Percentiles rank a stretch among this genome's conserved stretches.
Conservation (phyloP, 768 basidiomycete genomes). For the Kwoniella shandongensis region DNA sequence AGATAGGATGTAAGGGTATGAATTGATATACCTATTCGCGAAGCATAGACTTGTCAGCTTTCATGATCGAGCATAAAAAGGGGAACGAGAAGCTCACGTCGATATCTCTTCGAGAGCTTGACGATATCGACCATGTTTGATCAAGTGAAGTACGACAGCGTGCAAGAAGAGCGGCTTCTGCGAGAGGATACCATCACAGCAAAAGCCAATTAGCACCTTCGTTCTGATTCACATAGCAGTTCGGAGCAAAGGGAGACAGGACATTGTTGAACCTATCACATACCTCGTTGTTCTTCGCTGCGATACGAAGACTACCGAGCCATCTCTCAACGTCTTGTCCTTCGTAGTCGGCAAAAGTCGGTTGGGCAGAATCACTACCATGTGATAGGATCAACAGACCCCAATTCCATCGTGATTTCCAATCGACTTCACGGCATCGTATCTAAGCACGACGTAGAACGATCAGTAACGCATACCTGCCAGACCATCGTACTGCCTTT, state of each 20-base stretch:
- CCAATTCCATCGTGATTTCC: slow-evolving; percentile 51
- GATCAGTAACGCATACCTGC: neutral
- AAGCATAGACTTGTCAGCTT: slow-evolving; percentile 15
- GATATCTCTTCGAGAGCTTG: slow-evolving; percentile 83
- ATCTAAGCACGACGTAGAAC: slow-evolving; percentile 30
- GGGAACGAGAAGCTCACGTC: slow-evolving; percentile 58
- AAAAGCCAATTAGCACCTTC: neutral
- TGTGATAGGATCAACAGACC: slow-evolving; percentile 41
- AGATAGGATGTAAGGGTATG: slow-evolving; percentile 83
- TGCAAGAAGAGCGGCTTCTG: slow-evolving; percentile 74
- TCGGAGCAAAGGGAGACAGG: no score
- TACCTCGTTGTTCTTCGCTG: slow-evolving; percentile 40
- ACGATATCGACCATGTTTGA: slow-evolving; percentile 61
- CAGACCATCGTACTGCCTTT: no score
- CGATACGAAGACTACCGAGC: slow-evolving; percentile 35
- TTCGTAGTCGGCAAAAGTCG: slow-evolving; percentile 7
- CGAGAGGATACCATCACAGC: neutral
- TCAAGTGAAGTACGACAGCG: slow-evolving; percentile 70
- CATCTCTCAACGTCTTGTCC: slow-evolving; percentile 38
- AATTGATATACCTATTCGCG: slow-evolving; percentile 67
- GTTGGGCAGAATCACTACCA: no score
- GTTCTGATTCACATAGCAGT: neutral
- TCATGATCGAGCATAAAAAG: no score
- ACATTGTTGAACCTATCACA: no score
- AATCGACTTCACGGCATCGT: slow-evolving; percentile 51